Evolutionary conservation across 257 asterid species (phyloP).

Genomic region (Mitragyna speciosa): DNA sequence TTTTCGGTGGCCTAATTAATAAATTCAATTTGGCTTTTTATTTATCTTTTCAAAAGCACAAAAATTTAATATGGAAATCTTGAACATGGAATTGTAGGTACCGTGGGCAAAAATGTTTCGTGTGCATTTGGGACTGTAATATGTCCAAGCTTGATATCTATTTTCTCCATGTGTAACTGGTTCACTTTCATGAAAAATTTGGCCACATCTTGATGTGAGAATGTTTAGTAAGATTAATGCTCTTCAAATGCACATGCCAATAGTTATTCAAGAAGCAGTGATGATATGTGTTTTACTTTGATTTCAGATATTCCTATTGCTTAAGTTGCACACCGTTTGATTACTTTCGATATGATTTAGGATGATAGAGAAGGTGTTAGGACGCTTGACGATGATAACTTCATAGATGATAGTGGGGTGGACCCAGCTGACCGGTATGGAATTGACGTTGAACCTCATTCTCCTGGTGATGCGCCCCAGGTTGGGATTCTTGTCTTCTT

Average conservation of each 20-base stretch:
- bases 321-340: not conserved
- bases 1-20: not conserved
- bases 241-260: not conserved
- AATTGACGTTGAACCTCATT: constrained; percentile 47
- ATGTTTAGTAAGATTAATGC: not conserved
- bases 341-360: constrained; percentile 32
- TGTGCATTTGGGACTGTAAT: not conserved
- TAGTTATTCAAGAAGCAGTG: not conserved
- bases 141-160: not conserved
- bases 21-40: not conserved
- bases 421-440: constrained; percentile 74
- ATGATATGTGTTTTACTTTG: not conserved
- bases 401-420: constrained; percentile 79
- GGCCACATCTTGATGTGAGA: not conserved
- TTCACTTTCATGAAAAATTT: not conserved
- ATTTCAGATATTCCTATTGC: not conserved
- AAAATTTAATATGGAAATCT: not conserved
- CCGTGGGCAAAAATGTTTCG: no score
- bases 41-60: not conserved
- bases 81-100: not conserved
- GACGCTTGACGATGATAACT: constrained; percentile 73
- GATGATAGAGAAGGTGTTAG: constrained; percentile 71
- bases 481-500: constrained; percentile 34
- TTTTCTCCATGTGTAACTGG: not conserved
- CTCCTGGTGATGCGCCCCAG: constrained; percentile 76